phyloP scores from a whole-genome alignment of 2,329 filamentous ascomycete species.

The Trichoderma sp. region DNA sequence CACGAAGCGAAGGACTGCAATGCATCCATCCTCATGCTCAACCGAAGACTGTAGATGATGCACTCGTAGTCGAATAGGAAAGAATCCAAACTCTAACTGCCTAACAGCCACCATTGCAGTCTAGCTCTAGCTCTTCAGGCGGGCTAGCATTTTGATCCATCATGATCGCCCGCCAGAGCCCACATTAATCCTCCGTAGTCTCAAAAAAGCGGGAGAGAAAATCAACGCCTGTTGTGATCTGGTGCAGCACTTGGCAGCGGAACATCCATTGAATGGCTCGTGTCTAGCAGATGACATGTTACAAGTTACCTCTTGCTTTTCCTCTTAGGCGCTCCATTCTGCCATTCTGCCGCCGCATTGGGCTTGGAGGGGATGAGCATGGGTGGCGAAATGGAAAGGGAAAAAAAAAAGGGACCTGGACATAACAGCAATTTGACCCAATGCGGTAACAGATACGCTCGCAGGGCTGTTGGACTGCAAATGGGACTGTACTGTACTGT shows the following conservation, averaged over 20 bases:
- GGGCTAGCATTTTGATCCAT: background rate
- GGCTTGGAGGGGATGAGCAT: background rate
- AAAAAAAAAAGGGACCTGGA: background rate
- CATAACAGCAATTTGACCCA: background rate
- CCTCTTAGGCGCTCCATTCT: background rate
- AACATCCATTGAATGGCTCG: no score
- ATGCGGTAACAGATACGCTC: slow-evolving; percentile 4
- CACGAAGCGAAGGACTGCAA: background rate
- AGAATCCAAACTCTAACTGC: background rate
- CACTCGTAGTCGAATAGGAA: background rate
- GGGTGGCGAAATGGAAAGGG: background rate
- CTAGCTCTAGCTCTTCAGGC: background rate
- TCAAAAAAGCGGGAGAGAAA: background rate
- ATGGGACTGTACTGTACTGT: background rate
- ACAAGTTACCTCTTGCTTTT: background rate
- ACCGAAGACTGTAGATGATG: no score
- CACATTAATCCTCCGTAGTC: background rate
- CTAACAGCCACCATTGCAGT: background rate
- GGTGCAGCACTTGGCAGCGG: background rate
- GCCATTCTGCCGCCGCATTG: background rate
- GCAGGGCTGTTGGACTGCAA: background rate
- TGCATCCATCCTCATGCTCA: background rate
- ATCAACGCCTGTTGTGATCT: background rate
- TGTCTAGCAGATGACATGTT: background rate
- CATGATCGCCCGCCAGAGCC: background rate